Conservation (phyloP, 2,329 filamentous ascomycete species). For the Byssothecium circinans region DNA sequence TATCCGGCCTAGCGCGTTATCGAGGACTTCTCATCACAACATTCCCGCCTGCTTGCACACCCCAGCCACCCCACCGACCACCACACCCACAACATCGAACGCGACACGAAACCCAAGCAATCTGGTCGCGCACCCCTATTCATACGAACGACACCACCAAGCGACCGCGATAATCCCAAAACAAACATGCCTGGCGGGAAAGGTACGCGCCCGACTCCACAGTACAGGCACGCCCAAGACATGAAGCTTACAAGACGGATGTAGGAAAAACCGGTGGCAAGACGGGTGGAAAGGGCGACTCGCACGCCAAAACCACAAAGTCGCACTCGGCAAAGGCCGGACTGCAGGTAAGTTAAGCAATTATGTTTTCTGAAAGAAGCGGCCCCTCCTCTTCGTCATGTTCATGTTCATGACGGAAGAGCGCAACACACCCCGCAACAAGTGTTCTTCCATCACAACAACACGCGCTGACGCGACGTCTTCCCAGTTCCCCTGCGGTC, state of each 20-base stretch:
- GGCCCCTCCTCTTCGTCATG: constrained; percentile 14
- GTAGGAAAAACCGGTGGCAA: constrained; percentile 72
- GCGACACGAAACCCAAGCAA: constrained; percentile 22
- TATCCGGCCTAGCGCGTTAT: constrained; percentile 31
- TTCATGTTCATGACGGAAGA: constrained; percentile 7
- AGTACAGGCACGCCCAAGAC: constrained; percentile 18
- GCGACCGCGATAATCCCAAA: constrained; percentile 22
- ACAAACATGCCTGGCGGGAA: constrained; percentile 78
- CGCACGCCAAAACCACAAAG: constrained; percentile 85
- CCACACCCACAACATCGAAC: constrained; percentile 36
- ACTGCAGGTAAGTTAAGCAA: constrained; percentile 84
- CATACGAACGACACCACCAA: constrained; percentile 26
- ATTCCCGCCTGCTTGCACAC: constrained; percentile 31
- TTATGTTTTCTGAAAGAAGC: constrained; percentile 10
- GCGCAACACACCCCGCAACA: constrained; percentile 19
- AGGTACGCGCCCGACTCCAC: constrained; percentile 66
- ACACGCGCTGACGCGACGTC: constrained; percentile 29
- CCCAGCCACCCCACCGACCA: constrained; percentile 38
- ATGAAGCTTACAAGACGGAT: constrained; percentile 22
- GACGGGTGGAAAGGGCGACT: constrained; percentile 78
- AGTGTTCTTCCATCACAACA: constrained; percentile 10
- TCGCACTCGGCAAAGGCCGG: constrained; percentile 92
- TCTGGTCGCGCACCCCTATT: constrained; percentile 37
- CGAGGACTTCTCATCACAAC: constrained; percentile 25
- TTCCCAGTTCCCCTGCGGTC: constrained; percentile 91